These are phyloP conservation scores for Anthostomella pinea DNA, from an alignment of 2,329 filamentous ascomycete genomes.

Conservation along the genomic window DNA sequence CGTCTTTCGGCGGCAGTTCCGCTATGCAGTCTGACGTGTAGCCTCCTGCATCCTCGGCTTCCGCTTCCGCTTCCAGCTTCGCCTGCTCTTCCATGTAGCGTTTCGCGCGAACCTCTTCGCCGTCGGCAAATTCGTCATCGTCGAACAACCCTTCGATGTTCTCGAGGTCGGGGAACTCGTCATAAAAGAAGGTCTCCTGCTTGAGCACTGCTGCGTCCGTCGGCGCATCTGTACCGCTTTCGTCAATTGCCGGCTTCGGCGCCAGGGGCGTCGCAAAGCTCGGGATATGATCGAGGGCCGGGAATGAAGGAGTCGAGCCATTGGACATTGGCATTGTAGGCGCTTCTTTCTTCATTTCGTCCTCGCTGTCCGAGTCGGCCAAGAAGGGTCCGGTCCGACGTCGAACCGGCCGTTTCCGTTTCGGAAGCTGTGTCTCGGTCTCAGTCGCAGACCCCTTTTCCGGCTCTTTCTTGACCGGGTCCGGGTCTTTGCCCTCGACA, in stretches of 20 bases:
- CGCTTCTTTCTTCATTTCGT: conserved; percentile 28
- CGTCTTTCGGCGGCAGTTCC: conserved; percentile 28
- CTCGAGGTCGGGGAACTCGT: conserved; percentile 37
- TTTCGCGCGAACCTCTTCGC: conserved; percentile 64
- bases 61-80: conserved; percentile 59
- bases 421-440: conserved; percentile 4
- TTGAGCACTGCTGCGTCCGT: conserved; percentile 18
- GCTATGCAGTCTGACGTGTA: conserved; percentile 34
- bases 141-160: conserved; percentile 58
- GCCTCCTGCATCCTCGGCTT: conserved; percentile 52
- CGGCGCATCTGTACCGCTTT: conserved; percentile 24
- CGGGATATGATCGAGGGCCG: conserved; percentile 2
- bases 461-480: conserved; percentile 2
- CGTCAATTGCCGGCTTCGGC: conserved; percentile 21
- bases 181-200: conserved; percentile 21
- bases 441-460: conserved; percentile 1
- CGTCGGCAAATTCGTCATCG: conserved; percentile 48
- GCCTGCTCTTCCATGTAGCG: conserved; percentile 76
- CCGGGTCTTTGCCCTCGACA: conserved; percentile 1
- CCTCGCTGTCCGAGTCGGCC: conserved; percentile 64
- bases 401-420: conserved; percentile 12
- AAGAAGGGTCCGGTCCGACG: conserved; percentile 60
- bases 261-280: conserved; percentile 12
- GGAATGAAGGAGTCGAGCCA: conserved; percentile 1
- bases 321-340: conserved; percentile 3